Evolutionary conservation across 768 basidiomycete species (phyloP), one percentile per base, ranked within the genome.

Genomic region (Mrakia frigida): DNA sequence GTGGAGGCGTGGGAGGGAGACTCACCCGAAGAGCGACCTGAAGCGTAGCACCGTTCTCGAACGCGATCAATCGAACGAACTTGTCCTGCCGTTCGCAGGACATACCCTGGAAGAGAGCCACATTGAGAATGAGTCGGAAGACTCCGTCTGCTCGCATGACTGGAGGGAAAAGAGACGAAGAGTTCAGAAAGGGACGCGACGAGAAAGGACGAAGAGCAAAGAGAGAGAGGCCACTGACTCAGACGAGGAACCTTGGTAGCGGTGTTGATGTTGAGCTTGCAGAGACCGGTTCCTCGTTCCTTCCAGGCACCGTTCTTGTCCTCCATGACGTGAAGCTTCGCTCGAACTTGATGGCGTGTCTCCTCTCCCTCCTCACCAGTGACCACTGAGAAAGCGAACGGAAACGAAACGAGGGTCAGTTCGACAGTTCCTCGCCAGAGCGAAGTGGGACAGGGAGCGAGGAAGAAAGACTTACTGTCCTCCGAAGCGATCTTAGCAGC

Each of bases 101-200:
- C 81, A 84, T 81, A 1, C 82, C 83, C 28, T 80, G 78, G 77
- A 84, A 84, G 37, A 85, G 80, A 21, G 81, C 79, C 14, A 82
- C 81, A 76, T 85, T 85, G 68, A 85, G 78, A 70, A 85, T 82
- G 25, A 84, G 77, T 3, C 84, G 81, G n/a, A 83, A 77, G 35
- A 84, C 84, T 31, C 83, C 84, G 68, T 85, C 84, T 13, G 84
- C 83, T 23, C 84, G 80, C 84, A 85, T 85, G 35, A 85, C 84
- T 85, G 79, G 41, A 23, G 16, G 2, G 14, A 39, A 16, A 33
- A 39, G 68, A 31, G 18, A 37, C 2, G 33, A 13, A 43, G 43
- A 52, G 72, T 10, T 59, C 21, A 50, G 46, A 14, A 1, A 21
- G 43, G 5, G 46, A 50, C 46, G 46, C 46, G 46, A 50, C 46